phyloP scores from a whole-genome alignment of 495 filamentous ascomycete species.

The Diplogelasinospora grovesii region DNA sequence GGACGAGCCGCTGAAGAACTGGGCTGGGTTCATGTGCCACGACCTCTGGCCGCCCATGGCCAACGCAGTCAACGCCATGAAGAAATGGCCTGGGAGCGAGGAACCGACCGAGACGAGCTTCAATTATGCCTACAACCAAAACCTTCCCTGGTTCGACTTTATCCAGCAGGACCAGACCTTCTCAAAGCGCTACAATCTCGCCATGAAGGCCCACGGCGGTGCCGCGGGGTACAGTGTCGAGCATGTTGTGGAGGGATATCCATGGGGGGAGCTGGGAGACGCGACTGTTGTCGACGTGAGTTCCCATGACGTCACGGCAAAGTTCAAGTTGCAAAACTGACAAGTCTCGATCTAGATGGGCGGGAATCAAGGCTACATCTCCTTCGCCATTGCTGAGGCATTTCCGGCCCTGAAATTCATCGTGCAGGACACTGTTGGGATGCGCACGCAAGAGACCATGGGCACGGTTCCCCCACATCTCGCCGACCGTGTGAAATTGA shows the following conservation, averaged over 20 bases:
- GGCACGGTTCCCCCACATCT: conserved; percentile 16
- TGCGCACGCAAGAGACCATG: conserved; percentile 16
- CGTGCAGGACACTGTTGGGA: conserved; percentile 20
- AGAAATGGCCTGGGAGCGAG: conserved; percentile 23
- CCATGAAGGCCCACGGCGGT: conserved; percentile 20
- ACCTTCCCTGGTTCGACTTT: conserved; percentile 30
- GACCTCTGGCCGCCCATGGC: conserved; percentile 29
- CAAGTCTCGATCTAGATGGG: conserved; percentile 13
- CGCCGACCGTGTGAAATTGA: conserved; percentile 13
- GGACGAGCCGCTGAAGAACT: conserved; percentile 25
- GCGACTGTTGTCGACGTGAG: conserved; percentile 18
- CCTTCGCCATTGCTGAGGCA: conserved; percentile 17
- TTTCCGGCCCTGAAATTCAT: conserved; percentile 17
- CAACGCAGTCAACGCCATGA: conserved; percentile 23
- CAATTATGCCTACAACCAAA: conserved; percentile 27
- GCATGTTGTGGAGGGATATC: conserved; percentile 17
- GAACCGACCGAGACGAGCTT: conserved; percentile 35
- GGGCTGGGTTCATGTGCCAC: conserved; percentile 32
- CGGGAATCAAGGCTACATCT: conserved; percentile 22
- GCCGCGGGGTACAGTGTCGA: conserved; percentile 15
- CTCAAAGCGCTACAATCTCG: conserved; percentile 16
- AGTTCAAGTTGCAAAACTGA: too few species aligned
- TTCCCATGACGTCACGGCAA: too few species aligned
- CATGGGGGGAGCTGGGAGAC: conserved; percentile 16
- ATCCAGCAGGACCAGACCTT: conserved; percentile 14